Evolutionary conservation across 768 basidiomycete species (phyloP).

Genomic region (Termitomyces sp.): DNA sequence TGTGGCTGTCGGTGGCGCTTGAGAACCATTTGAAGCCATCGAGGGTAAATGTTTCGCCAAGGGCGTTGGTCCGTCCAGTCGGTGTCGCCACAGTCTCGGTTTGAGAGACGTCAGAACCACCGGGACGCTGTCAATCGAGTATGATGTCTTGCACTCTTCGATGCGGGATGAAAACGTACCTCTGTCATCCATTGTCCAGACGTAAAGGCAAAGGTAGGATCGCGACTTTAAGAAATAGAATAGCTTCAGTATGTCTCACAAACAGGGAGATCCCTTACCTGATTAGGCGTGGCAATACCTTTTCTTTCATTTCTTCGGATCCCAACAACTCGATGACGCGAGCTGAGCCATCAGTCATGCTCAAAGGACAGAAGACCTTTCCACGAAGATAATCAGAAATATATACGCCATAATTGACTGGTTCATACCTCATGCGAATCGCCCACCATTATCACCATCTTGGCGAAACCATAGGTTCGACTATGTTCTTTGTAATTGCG

Average conservation of each 20-base stretch:
- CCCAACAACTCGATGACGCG: constrained; percentile 67
- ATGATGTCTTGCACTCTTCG: background rate
- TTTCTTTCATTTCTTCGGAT: constrained; percentile 50
- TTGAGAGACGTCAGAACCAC: constrained; percentile 70
- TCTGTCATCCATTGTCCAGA: constrained; percentile 88
- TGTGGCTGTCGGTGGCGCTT: constrained; percentile 71
- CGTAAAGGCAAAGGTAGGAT: constrained; percentile 56
- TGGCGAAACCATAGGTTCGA: constrained; percentile 60
- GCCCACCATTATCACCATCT: constrained; percentile 53
- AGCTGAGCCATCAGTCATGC: constrained; percentile 78
- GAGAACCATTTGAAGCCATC: constrained; percentile 85
- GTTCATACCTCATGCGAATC: constrained; percentile 55
- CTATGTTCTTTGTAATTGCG: constrained; percentile 55
- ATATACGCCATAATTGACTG: background rate
- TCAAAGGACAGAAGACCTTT: constrained; percentile 65
- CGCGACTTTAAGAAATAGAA: constrained; percentile 36
- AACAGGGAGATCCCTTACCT: constrained; percentile 34
- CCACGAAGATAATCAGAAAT: background rate
- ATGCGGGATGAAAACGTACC: constrained; percentile 29
- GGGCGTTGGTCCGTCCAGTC: constrained; percentile 23
- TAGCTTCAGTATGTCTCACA: background rate
- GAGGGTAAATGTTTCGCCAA: constrained; percentile 50
- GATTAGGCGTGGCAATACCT: constrained; percentile 50
- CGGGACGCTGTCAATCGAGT: constrained; percentile 43
- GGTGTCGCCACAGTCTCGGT: constrained; percentile 59